These are phyloP conservation scores for Zarea fungicola DNA, from an alignment of 2,329 filamentous ascomycete species.

Conservation along the genomic window DNA sequence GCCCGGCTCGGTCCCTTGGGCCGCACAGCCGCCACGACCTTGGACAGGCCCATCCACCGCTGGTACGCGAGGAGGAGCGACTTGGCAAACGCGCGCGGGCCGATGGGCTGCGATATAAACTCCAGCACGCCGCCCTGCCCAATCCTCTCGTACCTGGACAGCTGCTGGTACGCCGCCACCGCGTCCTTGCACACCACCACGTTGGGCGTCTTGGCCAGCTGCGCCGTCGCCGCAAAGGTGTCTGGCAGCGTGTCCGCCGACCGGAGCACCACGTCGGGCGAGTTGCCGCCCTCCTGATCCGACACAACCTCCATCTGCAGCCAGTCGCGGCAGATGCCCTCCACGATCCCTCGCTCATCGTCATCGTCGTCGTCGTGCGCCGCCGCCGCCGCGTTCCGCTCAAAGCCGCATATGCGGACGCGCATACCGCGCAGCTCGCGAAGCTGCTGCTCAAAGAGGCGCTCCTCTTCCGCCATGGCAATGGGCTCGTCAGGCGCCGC, in stretches of 20 bases:
- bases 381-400: background rate
- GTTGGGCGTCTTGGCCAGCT: background rate
- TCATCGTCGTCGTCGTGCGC: background rate
- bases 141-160: background rate
- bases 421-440: background rate
- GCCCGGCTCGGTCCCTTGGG: background rate
- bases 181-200: background rate
- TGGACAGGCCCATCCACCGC: background rate
- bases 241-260: background rate
- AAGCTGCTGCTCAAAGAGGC: background rate
- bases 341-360: background rate
- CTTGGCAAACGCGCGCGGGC: conserved; percentile 33
- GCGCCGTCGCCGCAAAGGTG: background rate
- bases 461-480: background rate
- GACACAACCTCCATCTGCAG: background rate
- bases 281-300: background rate
- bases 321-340: background rate
- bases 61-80: conserved; percentile 9
- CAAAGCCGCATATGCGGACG: background rate
- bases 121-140: background rate
- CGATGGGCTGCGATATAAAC: conserved; percentile 17
- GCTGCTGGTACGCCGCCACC: background rate
- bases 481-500: background rate
- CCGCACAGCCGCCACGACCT: background rate
- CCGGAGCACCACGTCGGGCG: background rate